These are phyloP conservation scores for Venustampulla echinocandica DNA, from an alignment of 495 filamentous ascomycete species.

Conservation along the genomic window DNA sequence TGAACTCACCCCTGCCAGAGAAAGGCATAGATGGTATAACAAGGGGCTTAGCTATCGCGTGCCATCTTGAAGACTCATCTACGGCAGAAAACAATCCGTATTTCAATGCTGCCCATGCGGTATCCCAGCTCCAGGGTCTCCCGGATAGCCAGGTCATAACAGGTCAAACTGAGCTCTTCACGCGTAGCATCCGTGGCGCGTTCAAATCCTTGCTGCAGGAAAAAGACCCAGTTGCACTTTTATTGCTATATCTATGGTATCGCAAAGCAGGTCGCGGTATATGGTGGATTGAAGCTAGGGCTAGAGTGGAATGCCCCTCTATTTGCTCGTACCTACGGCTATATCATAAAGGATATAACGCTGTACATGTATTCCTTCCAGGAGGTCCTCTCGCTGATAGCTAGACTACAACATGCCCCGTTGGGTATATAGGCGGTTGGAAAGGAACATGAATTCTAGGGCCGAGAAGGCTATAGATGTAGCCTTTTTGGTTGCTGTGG, in stretches of 20 bases:
- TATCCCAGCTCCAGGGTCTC: constrained; percentile 21
- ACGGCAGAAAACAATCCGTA: constrained; percentile 32
- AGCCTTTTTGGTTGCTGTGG: too few species aligned
- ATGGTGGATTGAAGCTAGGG: constrained; percentile 38
- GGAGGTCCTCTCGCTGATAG: constrained; percentile 7
- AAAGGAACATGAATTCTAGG: too few species aligned
- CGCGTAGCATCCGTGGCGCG: constrained; percentile 13
- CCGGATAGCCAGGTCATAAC: constrained; percentile 1
- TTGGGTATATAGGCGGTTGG: not conserved
- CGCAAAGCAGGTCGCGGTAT: constrained; percentile 28
- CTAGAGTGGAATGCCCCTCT: constrained; percentile 35
- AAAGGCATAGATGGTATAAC: constrained; percentile 30
- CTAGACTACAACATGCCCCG: not conserved
- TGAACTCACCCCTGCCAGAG: constrained; percentile 25
- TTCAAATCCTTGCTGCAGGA: constrained; percentile 29
- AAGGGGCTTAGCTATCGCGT: constrained; percentile 24
- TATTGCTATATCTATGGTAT: constrained; percentile 42
- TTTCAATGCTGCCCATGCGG: constrained; percentile 29
- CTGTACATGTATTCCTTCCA: constrained; percentile 6
- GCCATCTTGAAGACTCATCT: constrained; percentile 28
- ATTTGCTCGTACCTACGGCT: constrained; percentile 31
- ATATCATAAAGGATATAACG: constrained; percentile 4
- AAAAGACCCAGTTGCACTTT: constrained; percentile 34
- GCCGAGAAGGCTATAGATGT: too few species aligned
- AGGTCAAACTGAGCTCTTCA: constrained; percentile 2